phyloP scores from a whole-genome alignment of 1,284 basidiomycete genomes.

The Mycena citricolor region DNA sequence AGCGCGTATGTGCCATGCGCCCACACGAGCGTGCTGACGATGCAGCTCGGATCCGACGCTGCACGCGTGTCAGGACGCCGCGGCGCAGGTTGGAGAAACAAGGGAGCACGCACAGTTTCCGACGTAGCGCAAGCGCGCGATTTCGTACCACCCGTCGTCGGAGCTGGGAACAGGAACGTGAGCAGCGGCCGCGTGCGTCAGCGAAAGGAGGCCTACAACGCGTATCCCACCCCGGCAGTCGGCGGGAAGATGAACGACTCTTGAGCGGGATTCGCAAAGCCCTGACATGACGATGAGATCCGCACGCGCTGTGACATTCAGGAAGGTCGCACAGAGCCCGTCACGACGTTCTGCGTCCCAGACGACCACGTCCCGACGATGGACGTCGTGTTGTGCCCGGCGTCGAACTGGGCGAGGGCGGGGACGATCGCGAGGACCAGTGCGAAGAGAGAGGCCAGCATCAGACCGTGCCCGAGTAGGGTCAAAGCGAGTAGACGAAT shows the following conservation, averaged over 20 bases:
- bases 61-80: slow-evolving; percentile 12
- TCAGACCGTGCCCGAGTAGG: too few species aligned
- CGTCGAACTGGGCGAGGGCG: too few species aligned
- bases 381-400: slow-evolving; percentile 56
- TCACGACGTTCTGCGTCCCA: slow-evolving; percentile 73
- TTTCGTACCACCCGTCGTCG: slow-evolving; percentile 77
- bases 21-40: slow-evolving; percentile 83
- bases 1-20: slow-evolving; percentile 78
- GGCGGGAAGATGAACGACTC: slow-evolving; percentile 77
- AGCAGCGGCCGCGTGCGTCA: neutral
- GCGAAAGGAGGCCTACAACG: slow-evolving; percentile 69
- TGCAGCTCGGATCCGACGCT: slow-evolving; percentile 77
- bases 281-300: slow-evolving; percentile 39
- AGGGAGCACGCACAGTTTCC: slow-evolving; percentile 61
- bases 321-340: slow-evolving; percentile 71
- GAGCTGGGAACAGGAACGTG: slow-evolving; percentile 43
- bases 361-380: slow-evolving; percentile 85
- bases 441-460: too few species aligned
- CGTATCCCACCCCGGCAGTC: slow-evolving; percentile 84
- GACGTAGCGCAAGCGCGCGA: slow-evolving; percentile 83
- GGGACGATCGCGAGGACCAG: too few species aligned
- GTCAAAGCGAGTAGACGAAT: too few species aligned
- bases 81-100: neutral
- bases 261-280: slow-evolving; percentile 81
- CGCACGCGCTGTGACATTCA: neutral